These are phyloP conservation scores for Tolypocladium guangdongense DNA, from an alignment of 2,329 filamentous ascomycete genomes.

Conservation along the genomic window DNA sequence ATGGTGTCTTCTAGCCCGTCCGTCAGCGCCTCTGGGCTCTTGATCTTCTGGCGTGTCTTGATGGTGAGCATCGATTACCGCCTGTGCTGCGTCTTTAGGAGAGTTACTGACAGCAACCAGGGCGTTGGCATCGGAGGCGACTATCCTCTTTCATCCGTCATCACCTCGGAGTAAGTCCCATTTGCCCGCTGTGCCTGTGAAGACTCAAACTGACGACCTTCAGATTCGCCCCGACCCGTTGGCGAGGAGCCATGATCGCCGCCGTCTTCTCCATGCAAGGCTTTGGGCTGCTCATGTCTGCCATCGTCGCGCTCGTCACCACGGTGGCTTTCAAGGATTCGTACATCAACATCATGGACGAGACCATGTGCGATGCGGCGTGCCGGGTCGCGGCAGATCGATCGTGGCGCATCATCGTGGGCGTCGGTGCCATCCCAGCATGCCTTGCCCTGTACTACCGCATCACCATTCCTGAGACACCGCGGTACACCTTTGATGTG, in stretches of 20 bases:
- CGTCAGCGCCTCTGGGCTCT: slow-evolving; percentile 46
- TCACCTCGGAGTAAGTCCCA: slow-evolving; percentile 55
- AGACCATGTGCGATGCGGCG: slow-evolving; percentile 41
- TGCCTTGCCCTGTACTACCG: slow-evolving; percentile 77
- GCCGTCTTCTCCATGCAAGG: slow-evolving; percentile 81
- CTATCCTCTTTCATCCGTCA: slow-evolving; percentile 70
- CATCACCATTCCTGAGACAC: slow-evolving; percentile 76
- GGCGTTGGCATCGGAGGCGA: slow-evolving; percentile 72
- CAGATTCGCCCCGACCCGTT: slow-evolving; percentile 69
- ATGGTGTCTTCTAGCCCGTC: slow-evolving; percentile 50
- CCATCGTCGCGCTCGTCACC: slow-evolving; percentile 59
- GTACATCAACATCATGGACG: slow-evolving; percentile 30
- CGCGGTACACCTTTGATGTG: slow-evolving; percentile 74
- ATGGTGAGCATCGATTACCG: slow-evolving; percentile 37
- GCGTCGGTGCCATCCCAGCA: slow-evolving; percentile 67
- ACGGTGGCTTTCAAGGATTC: slow-evolving; percentile 50
- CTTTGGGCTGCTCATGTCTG: slow-evolving; percentile 63
- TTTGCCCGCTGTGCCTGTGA: neutral
- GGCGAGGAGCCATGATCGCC: slow-evolving; percentile 75
- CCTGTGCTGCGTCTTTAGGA: neutral
- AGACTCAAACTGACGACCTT: neutral
- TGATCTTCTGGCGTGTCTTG: slow-evolving; percentile 67
- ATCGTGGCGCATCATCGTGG: slow-evolving; percentile 73
- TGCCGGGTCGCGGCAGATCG: slow-evolving; percentile 66
- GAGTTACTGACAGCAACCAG: slow-evolving; percentile 13